A percentile compares a stretch with the other conserved stretches of the same genome.
These are phyloP conservation scores for Talaromyces sp. DNA, from an alignment of 2,329 filamentous ascomycete genomes.

Conservation along the genomic window DNA sequence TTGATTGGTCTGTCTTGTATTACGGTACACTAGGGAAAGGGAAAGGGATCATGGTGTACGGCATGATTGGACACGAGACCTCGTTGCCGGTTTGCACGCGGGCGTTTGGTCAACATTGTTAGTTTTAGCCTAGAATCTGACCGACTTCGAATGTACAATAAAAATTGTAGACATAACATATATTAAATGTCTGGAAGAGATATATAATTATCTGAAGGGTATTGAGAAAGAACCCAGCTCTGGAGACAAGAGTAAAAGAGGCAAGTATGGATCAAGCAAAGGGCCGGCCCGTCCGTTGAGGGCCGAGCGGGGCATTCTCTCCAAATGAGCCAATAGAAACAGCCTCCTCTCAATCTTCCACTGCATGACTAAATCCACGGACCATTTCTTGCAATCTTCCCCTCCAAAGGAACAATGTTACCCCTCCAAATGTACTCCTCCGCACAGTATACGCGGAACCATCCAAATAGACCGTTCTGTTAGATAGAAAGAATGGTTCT, in stretches of 20 bases:
- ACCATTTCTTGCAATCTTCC: background rate
- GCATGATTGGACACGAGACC: constrained; percentile 12
- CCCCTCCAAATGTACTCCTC: background rate
- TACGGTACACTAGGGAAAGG: too few species aligned
- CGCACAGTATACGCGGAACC: too few species aligned
- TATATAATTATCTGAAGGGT: background rate
- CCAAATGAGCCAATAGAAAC: background rate
- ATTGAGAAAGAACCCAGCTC: background rate
- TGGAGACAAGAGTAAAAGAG: too few species aligned
- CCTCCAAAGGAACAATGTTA: background rate
- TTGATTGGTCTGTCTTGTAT: background rate
- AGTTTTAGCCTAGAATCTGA: background rate
- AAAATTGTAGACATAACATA: background rate
- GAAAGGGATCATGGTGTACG: background rate
- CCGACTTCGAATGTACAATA: too few species aligned
- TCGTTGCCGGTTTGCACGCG: background rate
- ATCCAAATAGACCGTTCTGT: too few species aligned
- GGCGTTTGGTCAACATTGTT: background rate
- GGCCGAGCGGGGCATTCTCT: constrained; percentile 5
- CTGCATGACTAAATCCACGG: background rate
- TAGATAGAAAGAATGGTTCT: background rate
- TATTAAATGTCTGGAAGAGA: background rate
- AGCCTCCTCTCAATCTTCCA: background rate
- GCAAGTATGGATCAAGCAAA: constrained; percentile 3
- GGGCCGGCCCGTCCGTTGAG: constrained; percentile 11